Base-by-base conservation (phyloP, 192 early-diverging fungal genomes). In the Umbelopsis vinacea region DNA sequence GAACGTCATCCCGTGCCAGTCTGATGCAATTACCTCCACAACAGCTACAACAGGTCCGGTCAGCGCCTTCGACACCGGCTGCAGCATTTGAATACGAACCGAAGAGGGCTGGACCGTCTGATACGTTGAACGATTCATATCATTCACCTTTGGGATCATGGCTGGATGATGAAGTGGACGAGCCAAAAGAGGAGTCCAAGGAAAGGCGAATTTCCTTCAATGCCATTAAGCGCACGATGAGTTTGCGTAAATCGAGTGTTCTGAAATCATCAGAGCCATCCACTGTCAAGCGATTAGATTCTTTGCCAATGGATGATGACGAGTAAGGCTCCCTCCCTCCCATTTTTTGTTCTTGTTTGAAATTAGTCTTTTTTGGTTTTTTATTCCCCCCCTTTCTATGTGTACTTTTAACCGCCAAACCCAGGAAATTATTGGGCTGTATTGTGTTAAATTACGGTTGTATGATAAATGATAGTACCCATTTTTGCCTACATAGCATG, bases 1-100 rank as follows among this genome's bases (percentile, higher is more conserved):
- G 57, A 38, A 63, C 57, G 57, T 63, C 57, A 29, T 63, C 57
- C 19, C 57, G 57, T n/a, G 35, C 33, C 5, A 63, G 57, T 26
- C 4, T 63, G 33, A 63, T 63, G 57, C 57, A 63, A 3, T 1
- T 63, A 24, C 53, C 53, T 26, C 53, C n/a, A 52, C 52, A 54
- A 6, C 53, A 54, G 33, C 1, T 29, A 3, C 57, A 35, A 17
- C 57, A 37, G n/a, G 9, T 26, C 3, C 57, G 29, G 15, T 29
- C 57, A 6, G 15, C 33, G 17, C 29, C 24, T n/a, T 19, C 57
- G 2, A 17, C 14, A 3, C 15, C 29, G 6, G 55, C 24, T 2
- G 9, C 55, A 38, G 0, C 33, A 63, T 17, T 33, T 29, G 57
- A 63, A 63, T 10, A 6, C 33, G 33, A 35, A 60, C 55, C 55